Evolutionary conservation across 2,329 filamentous ascomycete species (phyloP).

Genomic region (Penicillium sumatraense): DNA sequence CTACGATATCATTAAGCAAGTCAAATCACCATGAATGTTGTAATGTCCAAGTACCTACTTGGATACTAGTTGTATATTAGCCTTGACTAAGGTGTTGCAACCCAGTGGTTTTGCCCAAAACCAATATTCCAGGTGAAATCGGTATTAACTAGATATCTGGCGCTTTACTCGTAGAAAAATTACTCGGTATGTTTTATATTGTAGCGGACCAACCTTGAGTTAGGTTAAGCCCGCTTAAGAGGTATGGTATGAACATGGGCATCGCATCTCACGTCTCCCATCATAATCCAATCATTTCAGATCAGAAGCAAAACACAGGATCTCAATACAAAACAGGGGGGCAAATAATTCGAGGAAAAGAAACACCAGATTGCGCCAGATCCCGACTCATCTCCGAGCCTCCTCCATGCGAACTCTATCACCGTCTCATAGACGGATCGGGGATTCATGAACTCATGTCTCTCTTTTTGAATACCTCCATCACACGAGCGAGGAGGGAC

Average conservation of each 20-base stretch:
- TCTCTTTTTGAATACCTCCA: slow-evolving; percentile 19
- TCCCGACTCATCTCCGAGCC: slow-evolving; percentile 33
- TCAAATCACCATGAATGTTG: no score
- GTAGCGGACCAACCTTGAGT: slow-evolving; percentile 5
- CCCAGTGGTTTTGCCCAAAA: no score
- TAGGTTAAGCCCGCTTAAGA: slow-evolving; percentile 5
- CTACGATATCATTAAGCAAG: no score
- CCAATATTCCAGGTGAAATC: no score
- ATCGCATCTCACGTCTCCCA: slow-evolving; percentile 16
- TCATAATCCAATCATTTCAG: slow-evolving; percentile 22
- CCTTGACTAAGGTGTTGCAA: no score
- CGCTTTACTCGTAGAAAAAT: background rate
- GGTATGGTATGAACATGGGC: slow-evolving; percentile 24
- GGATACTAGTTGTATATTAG: no score
- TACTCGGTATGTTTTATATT: slow-evolving; percentile 9
- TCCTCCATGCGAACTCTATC: slow-evolving; percentile 34
- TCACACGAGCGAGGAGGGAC: slow-evolving; percentile 11
- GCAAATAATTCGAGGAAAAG: slow-evolving; percentile 17
- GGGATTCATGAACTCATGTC: slow-evolving; percentile 34
- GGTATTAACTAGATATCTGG: no score
- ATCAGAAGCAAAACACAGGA: slow-evolving; percentile 17
- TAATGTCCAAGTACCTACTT: background rate
- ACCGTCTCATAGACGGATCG: slow-evolving; percentile 27
- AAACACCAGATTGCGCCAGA: slow-evolving; percentile 32
- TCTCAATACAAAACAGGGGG: slow-evolving; percentile 25